These are phyloP conservation scores for Saccharata proteae DNA, from an alignment of 2,329 filamentous ascomycete species.

Conservation along the genomic window DNA sequence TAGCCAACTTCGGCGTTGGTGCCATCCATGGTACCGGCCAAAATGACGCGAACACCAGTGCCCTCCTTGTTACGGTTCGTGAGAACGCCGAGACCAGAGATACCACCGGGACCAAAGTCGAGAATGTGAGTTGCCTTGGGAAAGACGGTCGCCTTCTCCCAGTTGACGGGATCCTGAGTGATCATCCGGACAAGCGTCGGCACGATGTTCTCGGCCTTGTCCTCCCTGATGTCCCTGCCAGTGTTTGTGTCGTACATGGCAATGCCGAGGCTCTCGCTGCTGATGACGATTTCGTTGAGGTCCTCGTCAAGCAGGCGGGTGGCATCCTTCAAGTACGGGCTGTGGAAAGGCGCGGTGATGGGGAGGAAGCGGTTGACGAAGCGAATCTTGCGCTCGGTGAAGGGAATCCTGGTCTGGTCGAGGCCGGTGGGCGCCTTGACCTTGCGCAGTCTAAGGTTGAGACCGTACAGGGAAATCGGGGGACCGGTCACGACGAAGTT, in stretches of 20 bases:
- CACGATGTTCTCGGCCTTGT: constrained; percentile 62
- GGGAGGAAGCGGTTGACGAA: constrained; percentile 96
- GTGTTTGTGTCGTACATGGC: constrained; percentile 85
- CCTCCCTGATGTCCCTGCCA: constrained; percentile 68
- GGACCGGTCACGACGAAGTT: constrained; percentile 96
- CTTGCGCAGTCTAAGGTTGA: constrained; percentile 89
- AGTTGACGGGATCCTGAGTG: constrained; percentile 85
- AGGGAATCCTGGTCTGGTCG: constrained; percentile 87
- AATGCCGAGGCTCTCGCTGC: constrained; percentile 61
- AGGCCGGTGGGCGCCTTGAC: constrained; percentile 96
- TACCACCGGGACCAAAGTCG: constrained; percentile 93
- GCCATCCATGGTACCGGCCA: constrained; percentile 86
- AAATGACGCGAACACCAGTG: constrained; percentile 89
- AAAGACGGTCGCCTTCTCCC: constrained; percentile 91
- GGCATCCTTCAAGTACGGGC: constrained; percentile 77
- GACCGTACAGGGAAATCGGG: constrained; percentile 88
- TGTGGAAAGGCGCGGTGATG: constrained; percentile 97
- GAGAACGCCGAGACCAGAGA: constrained; percentile 87
- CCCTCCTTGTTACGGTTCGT: constrained; percentile 99
- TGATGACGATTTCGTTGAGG: constrained; percentile 68
- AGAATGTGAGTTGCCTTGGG: constrained; percentile 83
- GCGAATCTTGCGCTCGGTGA: constrained; percentile 89
- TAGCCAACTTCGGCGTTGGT: constrained; percentile 87
- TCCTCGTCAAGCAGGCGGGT: constrained; percentile 77
- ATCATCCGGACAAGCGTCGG: constrained; percentile 84